A percentile compares a stretch with the other conserved stretches of the same genome.
phyloP scores from a whole-genome alignment of 2,329 filamentous ascomycete genomes.

The Xylariaceae sp. region DNA sequence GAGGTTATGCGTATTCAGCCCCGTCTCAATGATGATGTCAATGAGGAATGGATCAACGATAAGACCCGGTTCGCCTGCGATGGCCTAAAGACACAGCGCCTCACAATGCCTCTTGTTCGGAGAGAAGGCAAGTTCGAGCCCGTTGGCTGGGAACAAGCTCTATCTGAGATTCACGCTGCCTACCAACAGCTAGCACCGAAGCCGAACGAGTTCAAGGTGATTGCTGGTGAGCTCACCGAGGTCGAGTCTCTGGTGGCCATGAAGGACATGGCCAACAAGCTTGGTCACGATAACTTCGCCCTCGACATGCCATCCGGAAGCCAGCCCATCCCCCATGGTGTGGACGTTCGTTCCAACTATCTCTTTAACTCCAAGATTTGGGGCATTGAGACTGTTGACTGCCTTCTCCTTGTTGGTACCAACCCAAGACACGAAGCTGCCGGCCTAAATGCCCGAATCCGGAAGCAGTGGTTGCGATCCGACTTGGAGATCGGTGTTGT shows the following conservation, averaged over 20 bases:
- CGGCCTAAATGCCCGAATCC: constrained; percentile 89
- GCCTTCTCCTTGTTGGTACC: constrained; percentile 85
- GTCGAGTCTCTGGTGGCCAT: constrained; percentile 91
- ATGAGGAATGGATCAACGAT: constrained; percentile 99
- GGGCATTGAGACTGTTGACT: constrained; percentile 90
- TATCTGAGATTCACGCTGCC: constrained; percentile 78
- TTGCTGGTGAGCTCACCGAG: constrained; percentile 87
- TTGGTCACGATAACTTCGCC: constrained; percentile 92
- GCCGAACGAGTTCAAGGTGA: constrained; percentile 91
- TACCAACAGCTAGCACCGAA: constrained; percentile 74
- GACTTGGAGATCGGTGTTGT: constrained; percentile 90
- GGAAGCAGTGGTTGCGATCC: constrained; percentile 95
- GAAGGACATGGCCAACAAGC: constrained; percentile 95
- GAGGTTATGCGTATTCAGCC: constrained; percentile 95
- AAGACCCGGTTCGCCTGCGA: constrained; percentile 96
- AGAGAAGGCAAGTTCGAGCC: constrained; percentile 87
- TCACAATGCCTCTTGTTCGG: constrained; percentile 87
- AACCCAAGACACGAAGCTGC: constrained; percentile 95
- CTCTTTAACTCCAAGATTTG: constrained; percentile 93
- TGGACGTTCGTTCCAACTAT: constrained; percentile 92
- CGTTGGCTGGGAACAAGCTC: constrained; percentile 89
- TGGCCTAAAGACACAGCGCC: constrained; percentile 88
- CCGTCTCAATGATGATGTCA: constrained; percentile 92
- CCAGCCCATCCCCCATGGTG: constrained; percentile 80
- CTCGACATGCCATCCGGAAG: constrained; percentile 83